Evolutionary conservation across 345 rosid genomes (phyloP).

Genomic region (Eucalyptus coolabah): DNA sequence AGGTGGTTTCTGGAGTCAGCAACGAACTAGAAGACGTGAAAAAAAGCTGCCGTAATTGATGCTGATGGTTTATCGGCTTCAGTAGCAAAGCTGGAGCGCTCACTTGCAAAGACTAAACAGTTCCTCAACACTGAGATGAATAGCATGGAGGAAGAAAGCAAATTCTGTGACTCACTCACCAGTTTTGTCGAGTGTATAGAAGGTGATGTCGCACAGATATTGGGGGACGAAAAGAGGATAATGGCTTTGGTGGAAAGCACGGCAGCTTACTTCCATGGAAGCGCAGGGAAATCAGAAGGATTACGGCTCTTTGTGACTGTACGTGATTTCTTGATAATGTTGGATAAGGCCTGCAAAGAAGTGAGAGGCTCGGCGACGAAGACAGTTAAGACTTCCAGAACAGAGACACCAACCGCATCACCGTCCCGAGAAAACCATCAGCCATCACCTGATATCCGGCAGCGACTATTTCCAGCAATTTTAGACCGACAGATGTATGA

Average conservation of each 20-base stretch:
- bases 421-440: conserved; percentile 14
- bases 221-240: conserved; percentile 61
- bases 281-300: conserved; percentile 68
- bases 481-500: conserved; percentile 28
- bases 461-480: conserved; percentile 58
- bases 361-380: conserved; percentile 23
- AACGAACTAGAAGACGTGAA: conserved; percentile 65
- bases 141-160: conserved; percentile 29
- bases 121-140: conserved; percentile 33
- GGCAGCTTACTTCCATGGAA: conserved; percentile 81
- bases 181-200: conserved; percentile 45
- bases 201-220: conserved; percentile 29
- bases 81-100: conserved; percentile 26
- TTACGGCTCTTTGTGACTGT: conserved; percentile 63
- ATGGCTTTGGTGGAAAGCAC: conserved; percentile 53
- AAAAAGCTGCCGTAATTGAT: conserved; percentile 64
- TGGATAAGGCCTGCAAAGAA: conserved; percentile 67
- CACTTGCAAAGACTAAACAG: conserved; percentile 29
- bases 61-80: conserved; percentile 39
- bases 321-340: conserved; percentile 65
- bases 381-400: conserved; percentile 11
- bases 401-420: conserved; percentile 8
- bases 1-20: conserved; percentile 62
- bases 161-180: conserved; percentile 20
- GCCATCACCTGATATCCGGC: conserved; percentile 22